Evolutionary conservation across 169 alveolate species (phyloP).

Genomic region (Cryptosporidium meleagridis): DNA sequence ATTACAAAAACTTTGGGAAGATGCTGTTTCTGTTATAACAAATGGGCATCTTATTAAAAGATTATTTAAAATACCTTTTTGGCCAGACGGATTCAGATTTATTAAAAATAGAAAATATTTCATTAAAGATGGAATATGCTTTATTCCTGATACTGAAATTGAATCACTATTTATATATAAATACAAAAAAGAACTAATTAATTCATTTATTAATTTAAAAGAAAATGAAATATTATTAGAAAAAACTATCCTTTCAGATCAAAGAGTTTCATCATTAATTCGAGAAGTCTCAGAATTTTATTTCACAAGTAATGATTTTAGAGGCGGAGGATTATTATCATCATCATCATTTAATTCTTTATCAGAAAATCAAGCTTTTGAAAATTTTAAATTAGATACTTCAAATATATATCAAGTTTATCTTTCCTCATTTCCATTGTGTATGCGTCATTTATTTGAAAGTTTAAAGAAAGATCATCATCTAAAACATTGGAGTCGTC

Average conservation of each 20-base stretch:
- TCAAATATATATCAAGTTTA: slow-evolving; percentile 76
- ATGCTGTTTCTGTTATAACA: slow-evolving; percentile 30
- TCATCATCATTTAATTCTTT: neutral
- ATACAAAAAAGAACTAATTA: slow-evolving; percentile 8
- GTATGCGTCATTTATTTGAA: slow-evolving; percentile 90
- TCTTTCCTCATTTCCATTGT: slow-evolving; percentile 89
- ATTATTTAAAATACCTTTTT: slow-evolving; percentile 52
- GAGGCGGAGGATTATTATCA: too few species aligned
- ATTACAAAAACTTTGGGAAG: slow-evolving; percentile 9
- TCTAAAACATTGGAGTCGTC: slow-evolving; percentile 89
- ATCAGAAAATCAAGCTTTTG: neutral
- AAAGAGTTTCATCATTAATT: slow-evolving; percentile 51
- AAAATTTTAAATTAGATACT: slow-evolving; percentile 31
- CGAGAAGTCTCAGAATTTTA: slow-evolving; percentile 15
- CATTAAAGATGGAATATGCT: slow-evolving; percentile 60
- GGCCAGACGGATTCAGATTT: slow-evolving; percentile 71
- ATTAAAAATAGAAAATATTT: slow-evolving; percentile 46
- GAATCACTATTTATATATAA: slow-evolving; percentile 33
- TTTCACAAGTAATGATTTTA: slow-evolving; percentile 3
- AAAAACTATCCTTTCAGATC: slow-evolving; percentile 55
- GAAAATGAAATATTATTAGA: slow-evolving; percentile 45
- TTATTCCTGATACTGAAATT: slow-evolving; percentile 59
- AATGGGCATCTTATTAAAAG: slow-evolving; percentile 39
- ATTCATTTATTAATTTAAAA: slow-evolving; percentile 41
- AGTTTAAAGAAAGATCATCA: slow-evolving; percentile 85